Base-by-base conservation (phyloP, 2,329 filamentous ascomycete genomes). In the Aspergillus persii region DNA sequence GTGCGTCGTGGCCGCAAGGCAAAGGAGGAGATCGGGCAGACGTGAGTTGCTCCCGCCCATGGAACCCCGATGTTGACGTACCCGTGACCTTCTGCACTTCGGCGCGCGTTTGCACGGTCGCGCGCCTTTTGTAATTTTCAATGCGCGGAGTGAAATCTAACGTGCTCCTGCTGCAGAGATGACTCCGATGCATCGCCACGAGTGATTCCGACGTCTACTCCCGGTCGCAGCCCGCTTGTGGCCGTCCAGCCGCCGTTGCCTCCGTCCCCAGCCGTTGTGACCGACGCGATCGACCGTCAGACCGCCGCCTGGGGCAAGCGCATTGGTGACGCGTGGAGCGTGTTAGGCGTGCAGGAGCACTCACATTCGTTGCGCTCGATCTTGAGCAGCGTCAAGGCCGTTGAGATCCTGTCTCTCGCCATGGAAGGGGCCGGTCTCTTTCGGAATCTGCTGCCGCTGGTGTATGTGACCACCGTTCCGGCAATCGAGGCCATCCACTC, bases 341-440 rank as follows among this genome's bases (percentile, higher is more conserved):
- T 66, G 8, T 76, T 70, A 0, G 75, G 76, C 6, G 61, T 78
- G 3, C 65, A 71, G 15, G 74, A 79, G 58, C 68, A 85, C 61
- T 86, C 88, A 8, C 73, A 86, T 49, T 84, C 84, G 15, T 76
- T 93, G 58, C 87, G 89, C 72, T 81, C 84, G 56, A 86, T 85
- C 71, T 84, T 95, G 60, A 88, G 89, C 73, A 84, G 85, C 65
- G 87, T 88, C 72, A 85, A 76, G 59, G 85, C 89, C 53, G 84
- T 97, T 58, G 85, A 95, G 63, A 82, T 87, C 56, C 79, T 87
- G 50, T 84, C 91, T 65, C 78, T 89, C 49, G 76, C 84, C 18
- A 84, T 93, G 65, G 92, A 96, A 80, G 82, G 87, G 1, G 86
- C 81, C 74, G 84, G 85, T 65, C 80, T 98, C 61, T 85, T 90